Evolutionary conservation across 1,284 basidiomycete species (phyloP), one percentile per base, ranked within the genome.

Genomic region (Pascua sp.): DNA sequence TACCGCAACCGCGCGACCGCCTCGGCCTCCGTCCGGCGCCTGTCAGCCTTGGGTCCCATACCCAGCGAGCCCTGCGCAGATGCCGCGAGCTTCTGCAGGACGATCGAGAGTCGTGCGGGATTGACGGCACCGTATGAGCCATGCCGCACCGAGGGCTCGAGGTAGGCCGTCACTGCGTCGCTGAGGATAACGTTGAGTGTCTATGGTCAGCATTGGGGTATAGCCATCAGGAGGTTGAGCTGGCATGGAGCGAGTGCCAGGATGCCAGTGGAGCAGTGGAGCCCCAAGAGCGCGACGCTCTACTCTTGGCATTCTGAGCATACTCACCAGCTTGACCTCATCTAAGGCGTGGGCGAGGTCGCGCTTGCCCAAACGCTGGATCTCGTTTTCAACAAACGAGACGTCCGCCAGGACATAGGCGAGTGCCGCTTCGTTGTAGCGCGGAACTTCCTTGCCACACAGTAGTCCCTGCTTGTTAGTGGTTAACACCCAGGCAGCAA

Each of bases 361-460:
- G 1, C 81, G 77, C 65, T 87, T 82, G 39, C 86, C 88, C 56
- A 88, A 85, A 42, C 85, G 80, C 65, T 84, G 85, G 65, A 93
- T 84, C 68, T 91, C 88, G 16, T 85, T 84, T 63, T 94, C 89
- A 56, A 95, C 81, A 74, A 93, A 94, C 57, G 86, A 85, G 53
- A 92, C 83, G 67, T 95, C 91, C 43, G 89, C 83, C 45, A 88
- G 78, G 47, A 94, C 83, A 66, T 91, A 92, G 24, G 86, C 84
- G 45, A 94, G 81, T 1, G 89, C 92, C 65, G 89, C 86, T 69
- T 97, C 93, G 68, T 95, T 97, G 79, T 92, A 84, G 75, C 84
- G 82, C 5, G 81, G 77, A n/a, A 94, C 85, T 53, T 88, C 87
- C 41, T 61, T 66, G 5, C 72, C 71, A 40, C 67, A 68, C 13